These are phyloP conservation scores for Ramalina peruviana DNA, from an alignment of 495 filamentous ascomycete genomes.

Conservation along the genomic window DNA sequence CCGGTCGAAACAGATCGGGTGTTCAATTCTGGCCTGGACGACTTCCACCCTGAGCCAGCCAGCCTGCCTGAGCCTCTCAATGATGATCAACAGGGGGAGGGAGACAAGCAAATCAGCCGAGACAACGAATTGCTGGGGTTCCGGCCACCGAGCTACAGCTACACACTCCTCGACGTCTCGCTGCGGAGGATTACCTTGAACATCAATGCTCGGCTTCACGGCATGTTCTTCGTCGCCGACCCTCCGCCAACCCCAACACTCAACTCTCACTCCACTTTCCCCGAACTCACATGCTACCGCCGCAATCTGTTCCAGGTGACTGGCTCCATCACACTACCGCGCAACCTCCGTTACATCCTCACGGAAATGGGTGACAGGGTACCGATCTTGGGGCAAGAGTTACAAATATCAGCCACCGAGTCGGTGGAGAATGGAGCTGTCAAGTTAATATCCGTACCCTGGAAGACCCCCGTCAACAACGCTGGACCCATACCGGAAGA, in stretches of 20 bases:
- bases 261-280: slow-evolving; percentile 50
- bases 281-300: slow-evolving; percentile 84
- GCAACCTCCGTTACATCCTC: slow-evolving; percentile 56
- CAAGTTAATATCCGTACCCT: slow-evolving; percentile 85
- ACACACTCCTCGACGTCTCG: slow-evolving; percentile 54
- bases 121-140: slow-evolving; percentile 76
- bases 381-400: slow-evolving; percentile 58
- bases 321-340: slow-evolving; percentile 63
- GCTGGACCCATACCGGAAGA: slow-evolving; percentile 38
- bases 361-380: slow-evolving; percentile 67
- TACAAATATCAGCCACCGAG: slow-evolving; percentile 75
- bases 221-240: slow-evolving; percentile 93
- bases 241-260: slow-evolving; percentile 52
- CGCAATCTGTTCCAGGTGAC: slow-evolving; percentile 84
- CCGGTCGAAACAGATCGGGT: slow-evolving; percentile 2
- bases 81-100: slow-evolving; percentile 5
- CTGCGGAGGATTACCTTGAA: slow-evolving; percentile 42
- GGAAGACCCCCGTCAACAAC: slow-evolving; percentile 69
- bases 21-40: slow-evolving; percentile 6
- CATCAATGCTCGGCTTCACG: slow-evolving; percentile 73
- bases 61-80: slow-evolving; percentile 8
- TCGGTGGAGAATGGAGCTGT: slow-evolving; percentile 78
- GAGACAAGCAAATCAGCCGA: slow-evolving; percentile 36
- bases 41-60: slow-evolving; percentile 4
- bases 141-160: slow-evolving; percentile 52